phyloP scores from a whole-genome alignment of 495 filamentous ascomycete genomes.

The Massariosphaeria phaeospora region DNA sequence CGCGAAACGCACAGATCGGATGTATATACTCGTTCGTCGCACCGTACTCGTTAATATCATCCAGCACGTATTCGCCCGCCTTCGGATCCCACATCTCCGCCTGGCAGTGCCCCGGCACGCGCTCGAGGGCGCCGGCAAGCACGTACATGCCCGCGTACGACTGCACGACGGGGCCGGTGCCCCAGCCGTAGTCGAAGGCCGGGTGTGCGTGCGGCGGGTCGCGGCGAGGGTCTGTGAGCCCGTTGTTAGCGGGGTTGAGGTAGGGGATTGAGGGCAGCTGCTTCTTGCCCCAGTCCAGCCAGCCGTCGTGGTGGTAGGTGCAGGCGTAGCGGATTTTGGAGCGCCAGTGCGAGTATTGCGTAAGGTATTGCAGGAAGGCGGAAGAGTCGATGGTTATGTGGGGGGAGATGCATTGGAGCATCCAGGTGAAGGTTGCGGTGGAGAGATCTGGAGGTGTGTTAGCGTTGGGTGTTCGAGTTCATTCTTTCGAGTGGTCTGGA shows the following conservation, averaged over 20 bases:
- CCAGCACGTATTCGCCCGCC: background rate
- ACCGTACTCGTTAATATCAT: slow-evolving; percentile 7
- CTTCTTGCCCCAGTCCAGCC: background rate
- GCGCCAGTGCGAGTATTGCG: slow-evolving; percentile 20
- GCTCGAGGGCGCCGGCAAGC: background rate
- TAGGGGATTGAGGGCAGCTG: slow-evolving; percentile 20
- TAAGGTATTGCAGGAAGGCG: slow-evolving; percentile 7
- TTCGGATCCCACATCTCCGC: slow-evolving; percentile 10
- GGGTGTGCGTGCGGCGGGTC: slow-evolving; percentile 12
- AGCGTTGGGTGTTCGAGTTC: no score
- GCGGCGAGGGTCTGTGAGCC: slow-evolving; percentile 7
- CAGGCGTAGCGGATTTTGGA: slow-evolving; percentile 12
- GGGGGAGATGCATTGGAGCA: slow-evolving; percentile 28
- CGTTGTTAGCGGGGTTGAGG: slow-evolving; percentile 17
- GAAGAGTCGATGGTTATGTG: slow-evolving; percentile 22
- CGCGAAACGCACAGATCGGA: slow-evolving; percentile 22
- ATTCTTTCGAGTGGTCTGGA: no score
- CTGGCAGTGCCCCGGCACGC: slow-evolving; percentile 16
- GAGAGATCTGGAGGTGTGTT: slow-evolving; percentile 9
- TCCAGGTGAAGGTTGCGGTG: slow-evolving; percentile 22
- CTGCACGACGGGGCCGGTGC: slow-evolving; percentile 20
- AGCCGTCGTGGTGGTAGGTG: slow-evolving; percentile 15
- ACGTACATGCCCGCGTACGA: slow-evolving; percentile 14
- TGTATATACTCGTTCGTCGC: slow-evolving; percentile 28
- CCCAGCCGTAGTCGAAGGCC: slow-evolving; percentile 18